phyloP scores from a whole-genome alignment of 345 rosid species.

The Fremontodendron californicum region DNA sequence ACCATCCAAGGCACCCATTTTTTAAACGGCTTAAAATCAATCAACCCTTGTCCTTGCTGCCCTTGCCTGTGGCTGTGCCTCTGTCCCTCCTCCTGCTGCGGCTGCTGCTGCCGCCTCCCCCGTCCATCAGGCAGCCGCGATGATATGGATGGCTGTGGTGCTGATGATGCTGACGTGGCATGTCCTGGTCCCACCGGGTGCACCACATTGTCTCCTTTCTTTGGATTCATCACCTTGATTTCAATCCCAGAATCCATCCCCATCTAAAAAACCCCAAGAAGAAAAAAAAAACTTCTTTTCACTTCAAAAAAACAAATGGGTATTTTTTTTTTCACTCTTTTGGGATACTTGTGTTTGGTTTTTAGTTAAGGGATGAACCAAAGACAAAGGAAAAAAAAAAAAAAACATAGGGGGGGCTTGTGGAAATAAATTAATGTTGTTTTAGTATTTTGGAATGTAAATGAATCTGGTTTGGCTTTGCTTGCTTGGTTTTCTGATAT shows the following conservation, averaged over 20 bases:
- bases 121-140: neutral
- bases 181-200: conserved; percentile 19
- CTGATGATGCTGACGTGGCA: neutral
- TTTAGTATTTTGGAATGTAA: neutral
- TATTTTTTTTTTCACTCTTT: neutral
- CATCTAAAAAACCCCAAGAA: conserved; percentile 17
- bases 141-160: neutral
- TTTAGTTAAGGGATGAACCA: neutral
- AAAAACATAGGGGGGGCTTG: neutral
- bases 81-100: neutral
- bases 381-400: neutral
- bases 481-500: neutral
- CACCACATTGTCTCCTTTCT: conserved; percentile 14
- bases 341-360: neutral
- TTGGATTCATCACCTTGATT: conserved; percentile 47
- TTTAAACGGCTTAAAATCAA: conserved; percentile 50
- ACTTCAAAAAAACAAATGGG: neutral
- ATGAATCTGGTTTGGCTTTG: neutral
- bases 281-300: neutral
- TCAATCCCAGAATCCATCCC: conserved; percentile 34
- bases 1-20: conserved; percentile 75
- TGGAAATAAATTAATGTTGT: neutral
- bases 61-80: neutral
- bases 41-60: conserved; percentile 5
- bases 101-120: conserved; percentile 1